Conservation (phyloP, 73 alveolate genomes). For the Paramecium octaurelia region DNA sequence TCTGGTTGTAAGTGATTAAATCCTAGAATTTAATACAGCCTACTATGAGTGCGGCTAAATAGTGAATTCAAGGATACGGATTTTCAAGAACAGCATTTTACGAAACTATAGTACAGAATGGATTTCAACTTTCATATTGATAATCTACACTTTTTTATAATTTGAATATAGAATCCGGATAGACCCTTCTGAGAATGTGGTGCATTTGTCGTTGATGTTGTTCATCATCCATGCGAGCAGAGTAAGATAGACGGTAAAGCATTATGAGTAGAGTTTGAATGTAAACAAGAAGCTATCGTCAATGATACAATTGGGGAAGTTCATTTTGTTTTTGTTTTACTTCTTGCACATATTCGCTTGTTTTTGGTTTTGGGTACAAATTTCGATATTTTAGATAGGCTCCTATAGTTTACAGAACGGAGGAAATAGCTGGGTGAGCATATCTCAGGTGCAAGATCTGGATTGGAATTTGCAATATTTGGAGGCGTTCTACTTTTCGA, state of each 20-base stretch:
- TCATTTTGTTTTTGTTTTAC: background rate
- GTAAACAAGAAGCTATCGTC: constrained; percentile 6
- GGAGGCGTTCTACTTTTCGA: constrained; percentile 68
- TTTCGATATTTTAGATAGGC: background rate
- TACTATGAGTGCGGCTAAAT: constrained; percentile 13
- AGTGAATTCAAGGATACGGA: background rate
- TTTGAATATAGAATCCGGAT: background rate
- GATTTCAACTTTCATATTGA: constrained; percentile 3
- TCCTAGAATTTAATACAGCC: background rate
- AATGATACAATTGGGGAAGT: background rate
- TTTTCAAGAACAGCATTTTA: background rate
- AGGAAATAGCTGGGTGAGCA: constrained; percentile 61
- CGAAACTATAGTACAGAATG: constrained; percentile 3
- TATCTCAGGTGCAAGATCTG: background rate
- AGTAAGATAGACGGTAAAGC: background rate
- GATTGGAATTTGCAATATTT: constrained; percentile 55
- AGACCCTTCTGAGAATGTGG: background rate
- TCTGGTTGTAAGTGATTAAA: background rate
- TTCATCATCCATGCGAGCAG: background rate
- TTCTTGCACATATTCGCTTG: constrained; percentile 12
- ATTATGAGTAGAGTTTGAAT: background rate
- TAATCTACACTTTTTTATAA: background rate
- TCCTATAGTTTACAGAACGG: background rate
- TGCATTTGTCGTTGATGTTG: background rate
- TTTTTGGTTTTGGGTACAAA: constrained; percentile 46